Conservation (phyloP, 2,329 filamentous ascomycete species). For the Scedosporium aurantiacum region DNA sequence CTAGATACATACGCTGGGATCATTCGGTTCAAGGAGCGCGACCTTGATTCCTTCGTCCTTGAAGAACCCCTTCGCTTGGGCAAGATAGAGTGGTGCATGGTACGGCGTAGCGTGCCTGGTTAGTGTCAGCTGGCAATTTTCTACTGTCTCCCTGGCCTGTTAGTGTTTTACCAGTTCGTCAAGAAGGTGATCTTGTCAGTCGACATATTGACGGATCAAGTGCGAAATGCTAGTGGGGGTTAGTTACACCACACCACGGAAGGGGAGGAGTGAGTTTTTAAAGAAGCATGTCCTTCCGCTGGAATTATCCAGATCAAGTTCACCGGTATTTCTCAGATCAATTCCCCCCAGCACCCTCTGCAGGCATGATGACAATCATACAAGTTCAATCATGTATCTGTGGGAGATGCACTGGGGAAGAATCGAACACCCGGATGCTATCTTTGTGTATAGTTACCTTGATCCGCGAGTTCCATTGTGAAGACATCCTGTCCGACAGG, state of each 20-base stretch:
- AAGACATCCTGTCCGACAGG: slow-evolving; percentile 5
- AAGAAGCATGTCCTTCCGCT: slow-evolving; percentile 82
- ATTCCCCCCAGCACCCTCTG: slow-evolving; percentile 12
- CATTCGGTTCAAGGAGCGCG: slow-evolving; percentile 66
- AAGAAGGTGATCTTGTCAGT: slow-evolving; percentile 79
- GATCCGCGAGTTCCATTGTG: slow-evolving; percentile 26
- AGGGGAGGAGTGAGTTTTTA: slow-evolving; percentile 27
- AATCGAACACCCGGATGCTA: slow-evolving; percentile 25
- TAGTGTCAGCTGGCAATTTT: slow-evolving; percentile 6
- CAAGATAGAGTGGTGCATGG: slow-evolving; percentile 67
- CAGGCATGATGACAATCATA: slow-evolving; percentile 6
- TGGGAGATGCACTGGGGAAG: slow-evolving; percentile 15
- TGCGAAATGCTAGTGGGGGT: slow-evolving; percentile 31
- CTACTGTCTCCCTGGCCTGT: slow-evolving; percentile 8
- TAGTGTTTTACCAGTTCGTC: slow-evolving; percentile 60
- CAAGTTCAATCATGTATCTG: not conserved
- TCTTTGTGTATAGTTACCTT: slow-evolving; percentile 28
- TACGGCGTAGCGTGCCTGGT: slow-evolving; percentile 70
- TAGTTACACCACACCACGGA: slow-evolving; percentile 8
- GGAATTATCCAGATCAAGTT: slow-evolving; percentile 85
- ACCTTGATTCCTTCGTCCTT: slow-evolving; percentile 67
- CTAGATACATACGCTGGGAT: slow-evolving; percentile 48
- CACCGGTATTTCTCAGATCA: slow-evolving; percentile 67
- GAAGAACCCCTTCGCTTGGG: slow-evolving; percentile 66
- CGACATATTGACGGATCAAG: slow-evolving; percentile 50